Conservation (phyloP, 2,329 filamentous ascomycete species). For the Verticillium klebahnii region DNA sequence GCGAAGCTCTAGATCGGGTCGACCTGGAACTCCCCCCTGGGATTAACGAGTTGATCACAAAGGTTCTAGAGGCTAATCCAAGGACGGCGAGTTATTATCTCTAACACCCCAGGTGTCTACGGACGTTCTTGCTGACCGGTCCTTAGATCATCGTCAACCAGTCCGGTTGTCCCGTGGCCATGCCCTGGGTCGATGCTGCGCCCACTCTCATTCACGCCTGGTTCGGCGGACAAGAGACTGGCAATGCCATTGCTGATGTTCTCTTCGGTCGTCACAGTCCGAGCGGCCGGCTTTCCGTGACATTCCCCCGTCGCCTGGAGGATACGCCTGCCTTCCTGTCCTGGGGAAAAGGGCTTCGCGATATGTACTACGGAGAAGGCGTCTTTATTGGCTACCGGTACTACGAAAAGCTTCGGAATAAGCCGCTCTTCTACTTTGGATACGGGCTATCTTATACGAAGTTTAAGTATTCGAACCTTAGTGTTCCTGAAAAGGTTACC, state of each 20-base stretch:
- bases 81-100: background rate
- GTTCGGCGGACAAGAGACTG: slow-evolving; percentile 15
- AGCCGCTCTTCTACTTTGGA: slow-evolving; percentile 62
- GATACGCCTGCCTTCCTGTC: slow-evolving; percentile 66
- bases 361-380: slow-evolving; percentile 66
- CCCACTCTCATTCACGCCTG: slow-evolving; percentile 4
- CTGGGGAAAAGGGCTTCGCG: slow-evolving; percentile 56
- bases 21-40: background rate
- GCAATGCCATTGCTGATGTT: slow-evolving; percentile 18
- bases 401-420: slow-evolving; percentile 47
- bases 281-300: slow-evolving; percentile 69
- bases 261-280: slow-evolving; percentile 18
- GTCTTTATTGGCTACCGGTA: slow-evolving; percentile 69
- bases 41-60: background rate
- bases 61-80: background rate
- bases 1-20: background rate
- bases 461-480: slow-evolving; percentile 43
- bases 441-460: slow-evolving; percentile 64
- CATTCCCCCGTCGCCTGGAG: slow-evolving; percentile 56
- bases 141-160: background rate
- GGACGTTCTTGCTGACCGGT: slow-evolving; percentile 27
- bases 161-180: background rate
- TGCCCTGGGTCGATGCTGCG: slow-evolving; percentile 4
- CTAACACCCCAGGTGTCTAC: too few species aligned
- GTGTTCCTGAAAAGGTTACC: slow-evolving; percentile 20